Evolutionary conservation across 768 basidiomycete genomes (phyloP).

Genomic region (Phlebiopsis gigantea): DNA sequence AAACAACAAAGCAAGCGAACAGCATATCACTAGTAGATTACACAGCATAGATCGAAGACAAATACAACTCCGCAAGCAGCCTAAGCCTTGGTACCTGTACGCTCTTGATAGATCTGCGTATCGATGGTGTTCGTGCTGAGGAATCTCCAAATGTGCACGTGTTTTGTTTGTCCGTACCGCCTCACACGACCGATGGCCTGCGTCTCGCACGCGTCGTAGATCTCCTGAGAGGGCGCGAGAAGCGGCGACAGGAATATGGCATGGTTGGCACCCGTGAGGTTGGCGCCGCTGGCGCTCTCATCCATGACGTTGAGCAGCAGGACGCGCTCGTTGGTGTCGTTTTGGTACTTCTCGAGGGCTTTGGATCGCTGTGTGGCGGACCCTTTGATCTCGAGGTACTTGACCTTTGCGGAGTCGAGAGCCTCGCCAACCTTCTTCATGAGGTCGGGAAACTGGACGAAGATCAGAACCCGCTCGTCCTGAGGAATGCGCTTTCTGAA

Average conservation of each 20-base stretch:
- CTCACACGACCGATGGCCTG: conserved; percentile 82
- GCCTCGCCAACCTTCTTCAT: conserved; percentile 89
- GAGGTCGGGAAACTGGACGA: conserved; percentile 94
- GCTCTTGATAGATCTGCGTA: conserved; percentile 70
- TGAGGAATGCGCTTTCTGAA: conserved; percentile 61
- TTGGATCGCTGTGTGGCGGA: conserved; percentile 73
- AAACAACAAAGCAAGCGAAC: conserved; percentile 4
- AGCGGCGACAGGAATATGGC: conserved; percentile 93
- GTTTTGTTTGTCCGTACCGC: conserved; percentile 77
- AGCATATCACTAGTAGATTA: not conserved
- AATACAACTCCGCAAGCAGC: not conserved
- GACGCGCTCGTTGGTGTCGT: conserved; percentile 69
- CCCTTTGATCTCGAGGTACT: conserved; percentile 78
- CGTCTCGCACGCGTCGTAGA: conserved; percentile 79
- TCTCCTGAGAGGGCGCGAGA: conserved; percentile 74
- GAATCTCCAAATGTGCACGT: conserved; percentile 79
- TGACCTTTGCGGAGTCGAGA: conserved; percentile 63
- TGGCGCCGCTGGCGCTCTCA: conserved; percentile 91
- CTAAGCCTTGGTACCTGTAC: conserved; percentile 13
- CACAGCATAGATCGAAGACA: not conserved
- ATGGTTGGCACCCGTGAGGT: conserved; percentile 90
- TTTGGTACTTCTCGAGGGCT: conserved; percentile 82
- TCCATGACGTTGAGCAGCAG: conserved; percentile 90
- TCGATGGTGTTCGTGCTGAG: conserved; percentile 87
- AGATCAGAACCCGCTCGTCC: conserved; percentile 81